phyloP scores from a whole-genome alignment of 2,329 filamentous ascomycete species.

The Diplodia scrobiculata region DNA sequence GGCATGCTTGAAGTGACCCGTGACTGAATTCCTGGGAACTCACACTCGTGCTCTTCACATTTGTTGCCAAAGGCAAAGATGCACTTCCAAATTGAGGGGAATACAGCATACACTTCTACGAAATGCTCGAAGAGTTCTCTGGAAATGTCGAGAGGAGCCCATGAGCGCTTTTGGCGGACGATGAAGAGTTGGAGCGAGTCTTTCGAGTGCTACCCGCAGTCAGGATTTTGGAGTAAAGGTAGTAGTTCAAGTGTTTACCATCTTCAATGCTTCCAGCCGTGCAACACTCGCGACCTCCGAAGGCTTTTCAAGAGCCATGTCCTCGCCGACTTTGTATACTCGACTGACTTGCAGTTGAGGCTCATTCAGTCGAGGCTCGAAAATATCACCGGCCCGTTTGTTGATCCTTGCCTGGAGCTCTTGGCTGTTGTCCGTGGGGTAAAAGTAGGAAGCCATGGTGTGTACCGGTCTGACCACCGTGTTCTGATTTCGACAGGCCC shows the following conservation, averaged over 20 bases:
- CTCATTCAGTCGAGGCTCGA: not conserved
- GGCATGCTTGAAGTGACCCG: not conserved
- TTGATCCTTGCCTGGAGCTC: not conserved
- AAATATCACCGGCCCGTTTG: not conserved
- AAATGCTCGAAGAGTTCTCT: slow-evolving; percentile 16
- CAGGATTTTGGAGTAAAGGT: too few relatives aligned
- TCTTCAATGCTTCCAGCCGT: not conserved
- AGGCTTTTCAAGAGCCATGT: not conserved
- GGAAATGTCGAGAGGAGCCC: slow-evolving; percentile 28
- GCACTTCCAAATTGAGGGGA: slow-evolving; percentile 28
- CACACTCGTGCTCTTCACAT: slow-evolving; percentile 26
- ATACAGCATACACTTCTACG: slow-evolving; percentile 1
- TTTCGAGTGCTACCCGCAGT: not conserved
- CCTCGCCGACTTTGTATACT: not conserved
- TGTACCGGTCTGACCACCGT: not conserved
- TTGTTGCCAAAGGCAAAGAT: slow-evolving; percentile 23
- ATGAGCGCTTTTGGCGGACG: slow-evolving; percentile 28
- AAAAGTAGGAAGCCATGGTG: not conserved
- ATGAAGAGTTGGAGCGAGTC: slow-evolving; percentile 15
- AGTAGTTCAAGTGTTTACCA: not conserved
- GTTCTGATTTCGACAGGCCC: too few relatives aligned
- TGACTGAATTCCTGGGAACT: slow-evolving; percentile 24
- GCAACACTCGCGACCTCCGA: not conserved
- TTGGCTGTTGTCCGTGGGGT: not conserved
- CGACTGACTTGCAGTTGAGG: slow-evolving; percentile 10